phyloP scores from a whole-genome alignment of 2,329 filamentous ascomycete species.

The Bertia moriformis region DNA sequence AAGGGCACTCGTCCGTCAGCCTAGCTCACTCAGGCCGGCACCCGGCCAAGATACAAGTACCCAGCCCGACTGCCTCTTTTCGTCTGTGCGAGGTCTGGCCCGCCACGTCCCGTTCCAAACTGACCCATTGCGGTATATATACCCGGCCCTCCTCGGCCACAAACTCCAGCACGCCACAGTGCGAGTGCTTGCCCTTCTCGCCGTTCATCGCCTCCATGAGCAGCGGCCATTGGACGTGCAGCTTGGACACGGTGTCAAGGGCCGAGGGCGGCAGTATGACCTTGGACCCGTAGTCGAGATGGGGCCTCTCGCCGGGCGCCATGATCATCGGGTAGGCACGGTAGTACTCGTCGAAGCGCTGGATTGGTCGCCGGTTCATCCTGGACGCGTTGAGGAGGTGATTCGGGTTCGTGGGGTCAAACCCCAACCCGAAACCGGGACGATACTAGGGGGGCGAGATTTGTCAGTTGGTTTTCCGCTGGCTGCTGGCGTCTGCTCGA shows the following conservation, averaged over 20 bases:
- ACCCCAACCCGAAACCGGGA: constrained; percentile 24
- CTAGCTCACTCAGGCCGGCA: not conserved
- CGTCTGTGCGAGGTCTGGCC: not conserved
- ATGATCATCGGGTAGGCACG: constrained; percentile 91
- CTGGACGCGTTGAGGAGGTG: constrained; percentile 30
- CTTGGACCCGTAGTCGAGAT: constrained; percentile 93
- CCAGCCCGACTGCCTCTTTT: no score
- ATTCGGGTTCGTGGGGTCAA: constrained; percentile 30
- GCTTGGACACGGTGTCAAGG: constrained; percentile 84
- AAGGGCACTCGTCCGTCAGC: not conserved
- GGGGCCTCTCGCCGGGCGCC: constrained; percentile 78
- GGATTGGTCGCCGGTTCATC: constrained; percentile 32
- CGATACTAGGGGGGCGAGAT: constrained; percentile 14
- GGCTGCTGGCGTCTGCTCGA: no score
- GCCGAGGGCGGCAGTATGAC: constrained; percentile 94
- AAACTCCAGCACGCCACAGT: constrained; percentile 92
- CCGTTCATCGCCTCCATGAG: constrained; percentile 93
- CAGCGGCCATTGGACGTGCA: constrained; percentile 95
- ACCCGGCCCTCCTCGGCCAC: constrained; percentile 94
- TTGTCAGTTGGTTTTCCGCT: no score
- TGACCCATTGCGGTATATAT: constrained; percentile 87
- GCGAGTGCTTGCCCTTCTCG: constrained; percentile 63
- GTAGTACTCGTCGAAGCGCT: constrained; percentile 96
- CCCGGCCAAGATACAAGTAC: not conserved
- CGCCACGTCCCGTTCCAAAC: no score